Evolutionary conservation across 495 filamentous ascomycete genomes (phyloP), one percentile per base, ranked within the genome.

Genomic region (Arthonia radiata): DNA sequence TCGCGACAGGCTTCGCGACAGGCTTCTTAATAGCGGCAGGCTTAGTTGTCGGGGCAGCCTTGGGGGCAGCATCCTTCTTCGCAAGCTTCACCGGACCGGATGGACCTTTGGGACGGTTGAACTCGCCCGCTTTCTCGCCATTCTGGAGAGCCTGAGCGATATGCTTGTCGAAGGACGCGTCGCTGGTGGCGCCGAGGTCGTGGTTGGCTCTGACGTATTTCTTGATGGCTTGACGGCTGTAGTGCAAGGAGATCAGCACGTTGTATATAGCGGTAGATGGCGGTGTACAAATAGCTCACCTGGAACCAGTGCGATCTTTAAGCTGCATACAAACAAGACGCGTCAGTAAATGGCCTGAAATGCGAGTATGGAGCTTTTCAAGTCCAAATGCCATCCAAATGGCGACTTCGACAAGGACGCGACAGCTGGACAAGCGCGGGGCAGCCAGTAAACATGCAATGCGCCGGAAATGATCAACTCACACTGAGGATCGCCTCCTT

Each of bases 191-290:
- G 36, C 54, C 49, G 49, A 89, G 64, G 47, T 71, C 75, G 67
- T 94, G 92, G 72, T 99, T 94, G 40, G 75, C 68, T 50, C 65
- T 63, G 42, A 99, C 76, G 57, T 94, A 99, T 53, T 99, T 93
- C 74, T 93, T 93, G 48, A 99, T 68, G 15, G 77, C 74, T 49
- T 82, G 73, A 38, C 86, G 89, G 55, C 86, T 97, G 46, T 41
- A 27, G 27, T 13, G 35, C 24, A 31, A 30, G 4, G 32, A 17
- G 37, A 30, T 26, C 30, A 32, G 32, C 44, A 37, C 38, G 34
- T 31, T 24, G 36, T 25, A 30, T 26, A 26, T 25, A 24, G 21
- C 24, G 17, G 31, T n/a, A 18, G 13, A 19, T n/a, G n/a, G n/a
- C n/a, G n/a, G n/a, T n/a, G n/a, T n/a, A n/a, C n/a, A n/a, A n/a